Evolutionary conservation across 495 filamentous ascomycete species (phyloP), one percentile per base, ranked within the genome.

Genomic region (Friedmanniomyces simplex): DNA sequence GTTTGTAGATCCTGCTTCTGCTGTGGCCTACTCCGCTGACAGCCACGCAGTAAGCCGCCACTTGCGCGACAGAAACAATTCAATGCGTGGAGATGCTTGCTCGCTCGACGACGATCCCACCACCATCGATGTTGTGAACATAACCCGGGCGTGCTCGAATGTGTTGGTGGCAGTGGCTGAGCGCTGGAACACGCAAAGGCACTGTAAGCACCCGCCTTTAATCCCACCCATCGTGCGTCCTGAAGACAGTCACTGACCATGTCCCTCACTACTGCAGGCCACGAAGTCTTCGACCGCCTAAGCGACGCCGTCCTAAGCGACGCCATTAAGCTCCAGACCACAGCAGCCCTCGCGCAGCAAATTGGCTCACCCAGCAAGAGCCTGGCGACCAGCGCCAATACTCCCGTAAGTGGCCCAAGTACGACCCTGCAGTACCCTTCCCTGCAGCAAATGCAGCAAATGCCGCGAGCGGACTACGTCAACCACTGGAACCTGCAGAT

Each of bases 221-320:
- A n/a, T n/a, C 39, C 5, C 39, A 5, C 5, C 14, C 18, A 2
- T 20, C 14, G 14, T 43, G 14, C 39, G 18, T 24, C 5, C 22
- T 11, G 1, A 36, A 28, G 6, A 25, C 26, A 5, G 12, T n/a
- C 18, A 13, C 49, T 18, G 49, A 49, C 25, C 18, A 16, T 6
- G 39, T n/a, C 39, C 14, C 32, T 20, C 22, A 13, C 11, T 22
- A 26, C 36, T 54, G 32, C 24, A 43, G 39, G 39, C 39, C 58
- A 60, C 41, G 58, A 60, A 50, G 58, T 60, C 22, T 60, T 60
- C 32, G 58, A 60, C 24, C 52, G 52, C 10, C 52, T 60, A 2
- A 56, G 58, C 30, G 52, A 60, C 32, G 58, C 52, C n/a, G 37
- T 56, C 13, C 21, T 60, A 7, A 52, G 30, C 18, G 58, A 60